Evolutionary conservation across 1,284 basidiomycete genomes (phyloP), one percentile per base, ranked within the genome.

Genomic region (Boletellus deceptivus): DNA sequence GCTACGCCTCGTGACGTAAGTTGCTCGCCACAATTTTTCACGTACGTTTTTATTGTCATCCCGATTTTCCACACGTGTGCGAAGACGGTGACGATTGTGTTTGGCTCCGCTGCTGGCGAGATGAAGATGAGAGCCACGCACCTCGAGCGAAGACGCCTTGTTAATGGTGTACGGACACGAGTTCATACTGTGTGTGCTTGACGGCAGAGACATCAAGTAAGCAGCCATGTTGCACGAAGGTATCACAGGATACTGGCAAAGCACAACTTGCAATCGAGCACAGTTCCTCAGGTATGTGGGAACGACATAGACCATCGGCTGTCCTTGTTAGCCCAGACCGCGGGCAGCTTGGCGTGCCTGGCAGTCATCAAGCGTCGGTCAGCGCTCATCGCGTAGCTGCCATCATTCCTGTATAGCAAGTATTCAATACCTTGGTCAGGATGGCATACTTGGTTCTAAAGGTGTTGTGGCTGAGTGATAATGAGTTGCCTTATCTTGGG

Each of bases 111-210:
- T 10, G 31, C 29, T 24, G 17, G 33, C 46, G 40, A 44, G 9
- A 25, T 2, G 14, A 10, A n/a, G 27, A 34, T 17, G 20, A 29
- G 22, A 29, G 53, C 20, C 14, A 69, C 78, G 54, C 62, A 91
- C 93, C 69, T 92, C 85, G 13, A 98, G 76, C 0, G 92, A 91
- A 69, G 98, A 99, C 0, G 92, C 85, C 63, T 96, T 97, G 69
- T 97, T 90, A 70, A 72, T 98, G 99, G 67, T 98, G 89, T 6
- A 89, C 87, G 0, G 89, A 93, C 96, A 99, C 98, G 17, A 93
- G 70, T 71, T 99, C 96, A 72, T 95, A 98, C 65, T 99, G 96
- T 0, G 93, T 92, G 67, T 97, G 98, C 52, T 93, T 97, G 45
- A 16, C 18, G 10, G 9, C 10, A 17, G 7, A 57, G 1, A 14